These are phyloP conservation scores for Ceratocystis diversiconidia DNA, from an alignment of 2,329 filamentous ascomycete species.

Conservation along the genomic window DNA sequence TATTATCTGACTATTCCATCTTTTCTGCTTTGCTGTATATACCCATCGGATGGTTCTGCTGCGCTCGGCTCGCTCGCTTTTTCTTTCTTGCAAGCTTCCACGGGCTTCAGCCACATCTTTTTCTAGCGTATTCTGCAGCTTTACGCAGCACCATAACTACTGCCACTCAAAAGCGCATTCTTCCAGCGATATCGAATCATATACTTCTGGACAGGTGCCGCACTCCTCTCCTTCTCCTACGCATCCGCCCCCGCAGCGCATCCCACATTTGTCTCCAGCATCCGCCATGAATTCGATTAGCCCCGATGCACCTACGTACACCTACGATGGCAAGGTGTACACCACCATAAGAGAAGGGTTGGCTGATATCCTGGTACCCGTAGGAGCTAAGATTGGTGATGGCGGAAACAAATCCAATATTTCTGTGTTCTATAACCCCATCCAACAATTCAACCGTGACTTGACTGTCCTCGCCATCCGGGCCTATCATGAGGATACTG, in stretches of 20 bases:
- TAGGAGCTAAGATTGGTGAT: slow-evolving; percentile 34
- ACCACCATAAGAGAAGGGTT: slow-evolving; percentile 41
- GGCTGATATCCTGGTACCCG: slow-evolving; percentile 42
- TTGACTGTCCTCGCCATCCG: slow-evolving; percentile 85
- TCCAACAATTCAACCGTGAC: slow-evolving; percentile 97
- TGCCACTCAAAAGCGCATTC: slow-evolving; percentile 7
- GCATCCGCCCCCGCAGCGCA: not conserved
- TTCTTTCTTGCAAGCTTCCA: not conserved
- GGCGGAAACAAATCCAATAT: slow-evolving; percentile 48
- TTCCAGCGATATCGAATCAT: not conserved
- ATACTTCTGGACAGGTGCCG: not conserved
- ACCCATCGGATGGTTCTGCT: slow-evolving; percentile 9
- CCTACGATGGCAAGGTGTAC: slow-evolving; percentile 34
- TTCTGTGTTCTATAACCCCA: slow-evolving; percentile 89
- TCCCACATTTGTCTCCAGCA: not conserved
- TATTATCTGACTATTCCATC: not conserved
- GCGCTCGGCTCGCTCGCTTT: not conserved
- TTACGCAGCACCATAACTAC: not conserved
- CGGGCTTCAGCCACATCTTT: not conserved
- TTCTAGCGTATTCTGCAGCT: not conserved
- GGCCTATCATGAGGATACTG: slow-evolving; percentile 59
- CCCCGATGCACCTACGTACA: slow-evolving; percentile 14
- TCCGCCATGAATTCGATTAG: slow-evolving; percentile 11
- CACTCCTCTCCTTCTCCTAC: not conserved
- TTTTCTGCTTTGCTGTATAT: not conserved